Base-by-base conservation (phyloP, 1,284 basidiomycete species). In the Xerocomus minutiporus region DNA sequence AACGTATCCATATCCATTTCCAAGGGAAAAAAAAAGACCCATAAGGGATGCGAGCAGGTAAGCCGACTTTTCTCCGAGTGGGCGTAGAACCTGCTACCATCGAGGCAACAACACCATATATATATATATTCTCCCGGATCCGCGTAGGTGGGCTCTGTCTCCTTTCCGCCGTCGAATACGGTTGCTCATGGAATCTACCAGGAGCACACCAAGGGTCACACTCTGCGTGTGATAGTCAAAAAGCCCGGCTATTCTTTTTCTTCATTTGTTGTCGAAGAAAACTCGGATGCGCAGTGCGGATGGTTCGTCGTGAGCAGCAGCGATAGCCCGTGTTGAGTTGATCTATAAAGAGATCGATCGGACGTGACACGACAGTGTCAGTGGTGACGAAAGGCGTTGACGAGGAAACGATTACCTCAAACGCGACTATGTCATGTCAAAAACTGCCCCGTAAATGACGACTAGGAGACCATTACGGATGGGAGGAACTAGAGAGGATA, bases 201-300 rank as follows among this genome's bases (percentile, higher is more conserved):
- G 17, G 57, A 46, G 55, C 50, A 60, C 58, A 58, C 55, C 58
- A 15, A 53, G 43, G 39, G 23, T 28, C 45, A 51, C 59, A 60
- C 58, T 52, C 41, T 60, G 52, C 56, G 59, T 62, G 59, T 50
- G 51, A 62, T 60, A 60, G 61, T 60, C 59, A 60, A 41, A 48
- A 11, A 46, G 58, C 46, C 61, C 59, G 61, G 59, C 58, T 61
- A 63, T 50, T 25, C 25, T 31, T 4, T 31, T 20, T 23, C 31
- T 44, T 43, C 42, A 4, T n/a, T 25, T 13, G 17, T 13, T 26
- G 5, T 28, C 11, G 40, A 12, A n/a, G 26, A 20, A 54, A 46
- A 36, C 51, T 60, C 39, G 51, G 56, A 52, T 58, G 59, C 61
- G 46, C 56, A 32, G 8, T 15, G 34, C 36, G 17, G 11, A 42